Percentiles rank a stretch among this genome's conserved stretches.
These are phyloP conservation scores for Rhytidhysteron rufulum DNA, from an alignment of 2,329 filamentous ascomycete genomes.

Conservation along the genomic window DNA sequence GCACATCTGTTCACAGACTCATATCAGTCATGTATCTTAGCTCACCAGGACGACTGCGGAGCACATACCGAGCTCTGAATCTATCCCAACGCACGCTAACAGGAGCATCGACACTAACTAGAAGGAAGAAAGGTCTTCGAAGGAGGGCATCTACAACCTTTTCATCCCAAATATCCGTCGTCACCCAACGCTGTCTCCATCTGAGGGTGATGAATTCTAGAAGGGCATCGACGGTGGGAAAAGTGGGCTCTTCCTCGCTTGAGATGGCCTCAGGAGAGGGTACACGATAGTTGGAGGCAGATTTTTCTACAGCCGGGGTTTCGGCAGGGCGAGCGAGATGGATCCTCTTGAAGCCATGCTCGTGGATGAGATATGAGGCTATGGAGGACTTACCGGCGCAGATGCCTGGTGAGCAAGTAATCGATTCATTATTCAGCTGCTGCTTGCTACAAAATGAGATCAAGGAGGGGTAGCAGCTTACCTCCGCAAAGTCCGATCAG, in stretches of 20 bases:
- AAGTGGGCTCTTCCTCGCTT: slow-evolving; percentile 32
- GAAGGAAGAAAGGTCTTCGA: slow-evolving; percentile 84
- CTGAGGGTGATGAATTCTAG: slow-evolving; percentile 80
- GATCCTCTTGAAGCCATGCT: slow-evolving; percentile 76
- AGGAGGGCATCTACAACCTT: slow-evolving; percentile 69
- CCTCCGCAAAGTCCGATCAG: slow-evolving; percentile 66
- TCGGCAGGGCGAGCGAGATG: slow-evolving; percentile 48
- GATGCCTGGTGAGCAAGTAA: slow-evolving; percentile 57
- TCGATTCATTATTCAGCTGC: slow-evolving; percentile 6
- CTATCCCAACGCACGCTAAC: slow-evolving; percentile 79
- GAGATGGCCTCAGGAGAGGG: slow-evolving; percentile 16
- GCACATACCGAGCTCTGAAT: slow-evolving; percentile 55
- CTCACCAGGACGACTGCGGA: not conserved
- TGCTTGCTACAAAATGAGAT: not conserved
- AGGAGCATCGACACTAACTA: slow-evolving; percentile 88
- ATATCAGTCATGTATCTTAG: not conserved
- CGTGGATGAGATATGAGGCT: slow-evolving; percentile 78
- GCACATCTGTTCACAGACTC: slow-evolving; percentile 41
- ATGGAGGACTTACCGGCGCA: slow-evolving; percentile 91
- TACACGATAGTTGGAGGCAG: slow-evolving; percentile 35
- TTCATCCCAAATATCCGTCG: slow-evolving; percentile 75
- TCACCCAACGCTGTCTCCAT: slow-evolving; percentile 84
- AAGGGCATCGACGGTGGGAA: slow-evolving; percentile 58
- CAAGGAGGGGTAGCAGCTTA: slow-evolving; percentile 11
- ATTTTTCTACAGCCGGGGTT: slow-evolving; percentile 41